Base-by-base conservation (phyloP, 2,329 filamentous ascomycete genomes). In the Diplodia intermedia region DNA sequence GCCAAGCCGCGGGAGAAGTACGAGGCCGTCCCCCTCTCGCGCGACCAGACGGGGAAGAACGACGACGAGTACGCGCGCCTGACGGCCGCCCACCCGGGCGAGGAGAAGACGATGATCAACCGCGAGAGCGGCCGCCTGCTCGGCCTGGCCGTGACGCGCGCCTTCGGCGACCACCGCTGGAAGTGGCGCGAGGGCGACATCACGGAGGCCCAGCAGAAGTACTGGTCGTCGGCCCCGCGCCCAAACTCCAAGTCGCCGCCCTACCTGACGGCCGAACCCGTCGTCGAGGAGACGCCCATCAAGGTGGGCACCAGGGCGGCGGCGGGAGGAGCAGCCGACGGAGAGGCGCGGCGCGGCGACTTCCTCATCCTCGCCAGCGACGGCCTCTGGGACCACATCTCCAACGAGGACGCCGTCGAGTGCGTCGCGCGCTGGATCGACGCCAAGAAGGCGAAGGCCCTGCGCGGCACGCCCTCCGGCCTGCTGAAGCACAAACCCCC, bases 341-440 rank as follows among this genome's bases (percentile, higher is more conserved):
- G 26, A 26, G 29, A 31, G 2, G 14, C 31, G 66, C 7, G 47
- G 55, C 0, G 72, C 70, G 33, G 71, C 55, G 83, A 86, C 61
- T 91, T 91, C 72, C 75, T 91, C 63, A 89, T 92, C 69, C 80
- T 91, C 71, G 89, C 88, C 0, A 86, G 84, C 0, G 89, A 92
- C 71, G 89, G 90, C 0, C 74, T 91, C 1, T 92, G 89, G 85
- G 87, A 91, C 70, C 81, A 81, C 60, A 82, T 90, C 26, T 82
- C 82, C 12, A 88, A 79, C 69, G 80, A 85, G 53, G 80, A 89
- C 70, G 87, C 86, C 0, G 87, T 90, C 1, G 79, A 83, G 26
- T 82, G 88, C 36, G 85, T 89, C 0, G 81, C 82, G 47, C 80
- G 78, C 69, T 91, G 89, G 88, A 74, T 86, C 12, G 79, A 79